Percentiles rank a stretch among this genome's conserved stretches.
phyloP scores from a whole-genome alignment of 2,329 filamentous ascomycete species.

The Coniochaeta prunicola region DNA sequence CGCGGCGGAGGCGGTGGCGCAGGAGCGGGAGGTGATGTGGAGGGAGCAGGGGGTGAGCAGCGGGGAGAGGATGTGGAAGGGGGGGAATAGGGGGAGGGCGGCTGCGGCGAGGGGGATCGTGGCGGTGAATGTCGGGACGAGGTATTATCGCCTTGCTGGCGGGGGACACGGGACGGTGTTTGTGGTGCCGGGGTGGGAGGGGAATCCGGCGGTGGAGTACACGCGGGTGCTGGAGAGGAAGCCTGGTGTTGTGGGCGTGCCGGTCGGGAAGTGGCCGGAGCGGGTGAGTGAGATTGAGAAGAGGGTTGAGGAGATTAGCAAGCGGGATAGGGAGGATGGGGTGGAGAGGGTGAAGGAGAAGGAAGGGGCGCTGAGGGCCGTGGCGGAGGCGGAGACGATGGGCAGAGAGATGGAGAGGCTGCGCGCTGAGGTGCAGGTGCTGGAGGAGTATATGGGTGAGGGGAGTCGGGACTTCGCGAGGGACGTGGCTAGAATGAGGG shows the following conservation, averaged over 20 bases:
- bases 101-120: constrained; percentile 37
- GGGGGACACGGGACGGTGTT: constrained; percentile 41
- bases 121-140: constrained; percentile 38
- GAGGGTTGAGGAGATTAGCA: constrained; percentile 6
- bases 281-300: constrained; percentile 26
- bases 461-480: too few species aligned
- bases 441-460: constrained; percentile 6
- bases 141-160: constrained; percentile 44
- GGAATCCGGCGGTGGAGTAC: constrained; percentile 35
- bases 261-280: constrained; percentile 18
- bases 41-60: constrained; percentile 26
- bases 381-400: constrained; percentile 19
- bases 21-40: constrained; percentile 25
- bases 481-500: neutral
- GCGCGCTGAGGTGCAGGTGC: constrained; percentile 9
- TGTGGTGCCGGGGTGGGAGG: constrained; percentile 40
- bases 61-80: constrained; percentile 31
- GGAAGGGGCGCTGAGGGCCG: constrained; percentile 21
- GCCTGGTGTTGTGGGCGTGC: constrained; percentile 28
- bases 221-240: constrained; percentile 37
- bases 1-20: constrained; percentile 29
- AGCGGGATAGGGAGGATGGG: constrained; percentile 31
- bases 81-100: constrained; percentile 17
- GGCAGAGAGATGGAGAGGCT: constrained; percentile 3
- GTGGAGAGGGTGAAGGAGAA: constrained; percentile 20